Percentiles rank a stretch among this genome's conserved stretches.
These are phyloP conservation scores for Trypanosoma caninum DNA, from an alignment of 208 protist species.

Conservation along the genomic window DNA sequence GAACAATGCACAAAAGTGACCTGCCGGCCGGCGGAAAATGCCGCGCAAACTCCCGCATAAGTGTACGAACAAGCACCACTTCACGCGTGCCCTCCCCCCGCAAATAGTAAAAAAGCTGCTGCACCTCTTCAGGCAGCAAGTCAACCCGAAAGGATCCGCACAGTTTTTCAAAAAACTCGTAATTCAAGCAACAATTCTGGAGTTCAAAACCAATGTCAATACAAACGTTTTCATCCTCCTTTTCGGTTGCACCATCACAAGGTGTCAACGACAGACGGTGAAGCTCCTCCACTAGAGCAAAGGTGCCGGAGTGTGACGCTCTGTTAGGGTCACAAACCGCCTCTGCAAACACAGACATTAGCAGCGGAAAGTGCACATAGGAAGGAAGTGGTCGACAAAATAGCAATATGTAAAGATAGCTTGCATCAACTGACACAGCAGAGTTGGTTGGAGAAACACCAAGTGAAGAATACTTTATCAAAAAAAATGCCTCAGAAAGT, in stretches of 20 bases:
- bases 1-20: slow-evolving; percentile 36
- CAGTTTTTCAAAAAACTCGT: slow-evolving; percentile 48
- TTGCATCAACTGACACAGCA: slow-evolving; percentile 26
- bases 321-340: slow-evolving; percentile 32
- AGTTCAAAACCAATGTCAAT: slow-evolving; percentile 15
- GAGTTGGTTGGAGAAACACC: not conserved
- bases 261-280: slow-evolving; percentile 15
- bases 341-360: slow-evolving; percentile 65
- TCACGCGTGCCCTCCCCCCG: slow-evolving; percentile 26
- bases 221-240: slow-evolving; percentile 4
- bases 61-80: slow-evolving; percentile 30
- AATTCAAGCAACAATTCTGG: slow-evolving; percentile 21
- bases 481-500: slow-evolving; percentile 44
- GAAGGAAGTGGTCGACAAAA: slow-evolving; percentile 44
- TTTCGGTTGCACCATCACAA: not conserved
- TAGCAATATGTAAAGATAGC: slow-evolving; percentile 48
- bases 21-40: slow-evolving; percentile 61
- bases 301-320: slow-evolving; percentile 35
- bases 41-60: slow-evolving; percentile 42
- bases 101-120: slow-evolving; percentile 61
- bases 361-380: slow-evolving; percentile 56
- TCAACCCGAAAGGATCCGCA: slow-evolving; percentile 40
- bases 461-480: slow-evolving; percentile 29
- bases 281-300: slow-evolving; percentile 41
- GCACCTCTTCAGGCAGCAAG: slow-evolving; percentile 37